phyloP scores from a whole-genome alignment of 192 early-diverging fungal species.

The Geranomyces variabilis region DNA sequence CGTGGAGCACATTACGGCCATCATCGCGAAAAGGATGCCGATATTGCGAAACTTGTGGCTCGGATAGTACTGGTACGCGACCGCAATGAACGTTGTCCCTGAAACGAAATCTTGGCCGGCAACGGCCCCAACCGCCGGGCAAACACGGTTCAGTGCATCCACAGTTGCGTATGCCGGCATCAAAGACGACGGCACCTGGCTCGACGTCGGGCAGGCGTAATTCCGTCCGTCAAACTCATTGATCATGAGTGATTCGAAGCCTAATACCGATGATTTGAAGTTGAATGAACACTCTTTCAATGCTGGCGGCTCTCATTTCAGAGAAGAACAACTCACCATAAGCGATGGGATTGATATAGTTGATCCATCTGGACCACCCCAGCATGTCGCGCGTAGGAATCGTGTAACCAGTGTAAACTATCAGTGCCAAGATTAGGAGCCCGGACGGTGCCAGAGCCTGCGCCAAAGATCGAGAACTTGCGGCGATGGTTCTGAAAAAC shows the following conservation, averaged over 20 bases:
- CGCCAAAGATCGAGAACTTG: conserved; percentile 46
- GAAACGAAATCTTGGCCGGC: background rate
- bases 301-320: no score
- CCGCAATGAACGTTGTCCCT: background rate
- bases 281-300: no score
- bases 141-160: background rate
- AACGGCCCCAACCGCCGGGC: conserved; percentile 2
- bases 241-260: conserved; percentile 60
- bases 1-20: background rate
- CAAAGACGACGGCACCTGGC: background rate
- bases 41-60: conserved; percentile 36
- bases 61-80: background rate
- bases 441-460: conserved; percentile 56
- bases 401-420: conserved; percentile 63
- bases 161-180: conserved; percentile 1
- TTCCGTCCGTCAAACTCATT: conserved; percentile 61
- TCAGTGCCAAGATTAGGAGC: conserved; percentile 49
- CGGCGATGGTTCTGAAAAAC: conserved; percentile 63
- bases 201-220: conserved; percentile 4
- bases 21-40: conserved; percentile 10
- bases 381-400: conserved; percentile 63
- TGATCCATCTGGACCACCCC: conserved; percentile 65
- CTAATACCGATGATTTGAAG: no score
- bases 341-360: conserved; percentile 64
- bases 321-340: no score